Evolutionary conservation across 2,329 filamentous ascomycete genomes (phyloP), one percentile per base, ranked within the genome.

Genomic region (Aspergillus thermomutatus): DNA sequence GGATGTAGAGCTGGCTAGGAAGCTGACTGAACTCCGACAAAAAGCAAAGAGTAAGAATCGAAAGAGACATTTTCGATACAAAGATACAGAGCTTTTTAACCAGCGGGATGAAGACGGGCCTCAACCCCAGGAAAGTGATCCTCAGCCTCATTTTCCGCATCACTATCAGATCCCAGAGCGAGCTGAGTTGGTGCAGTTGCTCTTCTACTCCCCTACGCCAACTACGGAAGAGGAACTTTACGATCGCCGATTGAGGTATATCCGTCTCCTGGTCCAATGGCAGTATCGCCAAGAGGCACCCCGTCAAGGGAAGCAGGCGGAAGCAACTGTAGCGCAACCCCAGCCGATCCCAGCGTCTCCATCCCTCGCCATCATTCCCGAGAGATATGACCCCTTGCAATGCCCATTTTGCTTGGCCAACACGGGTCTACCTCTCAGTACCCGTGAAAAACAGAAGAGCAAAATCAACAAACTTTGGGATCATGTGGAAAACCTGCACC

Each of bases 21-120:
- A n/a, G 19, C 60, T 63, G 6, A 59, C 52, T 17, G n/a, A 40
- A 3, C 55, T 64, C 26, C 43, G 49, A 49, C 10, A 57, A 4
- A 49, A 57, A 34, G 41, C 54, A 19, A 60, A 57, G 53, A 52
- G 60, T 41, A 58, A 57, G 28, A 60, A 55, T 27, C 53, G 56
- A 46, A 58, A 60, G 46, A 55, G 58, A 48, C 54, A 65, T 54
- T 69, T 68, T 55, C 49, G 54, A n/a, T 53, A 64, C 50, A 54
- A 53, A 2, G 58, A 67, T 47, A 64, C 59, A 1, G 56, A 56
- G 19, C 56, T 62, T 55, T 62, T 69, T 43, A 65, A 67, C 50
- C 49, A 55, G 31, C 50, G 52, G 37, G 55, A 64, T 47, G 21
- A 60, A n/a, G 37, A 50, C n/a, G 3, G 40, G 19, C 43, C 40